Percentiles rank a stretch among this genome's conserved stretches.
Conservation (phyloP, 441 rosid genomes). For the Populus hybrid region DNA sequence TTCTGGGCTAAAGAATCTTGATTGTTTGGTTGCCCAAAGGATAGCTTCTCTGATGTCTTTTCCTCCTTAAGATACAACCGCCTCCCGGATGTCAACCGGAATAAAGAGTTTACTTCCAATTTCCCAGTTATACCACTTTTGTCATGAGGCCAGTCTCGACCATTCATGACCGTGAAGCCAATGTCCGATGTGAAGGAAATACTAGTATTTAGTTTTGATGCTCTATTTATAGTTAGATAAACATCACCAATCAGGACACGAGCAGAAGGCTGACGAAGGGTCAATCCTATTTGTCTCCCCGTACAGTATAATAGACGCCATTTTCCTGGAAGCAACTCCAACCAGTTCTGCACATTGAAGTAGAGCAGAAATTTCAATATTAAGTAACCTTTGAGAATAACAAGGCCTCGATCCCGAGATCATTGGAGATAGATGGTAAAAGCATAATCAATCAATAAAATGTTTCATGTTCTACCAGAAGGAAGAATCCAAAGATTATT, state of each 20-base stretch:
- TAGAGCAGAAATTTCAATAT: neutral
- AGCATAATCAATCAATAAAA: neutral
- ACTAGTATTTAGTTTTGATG: slow-evolving; percentile 33
- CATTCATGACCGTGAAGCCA: slow-evolving; percentile 57
- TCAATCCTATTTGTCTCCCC: slow-evolving; percentile 82
- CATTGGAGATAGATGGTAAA: neutral
- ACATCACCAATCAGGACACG: slow-evolving; percentile 70
- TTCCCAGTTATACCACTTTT: slow-evolving; percentile 59
- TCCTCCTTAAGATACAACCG: slow-evolving; percentile 75
- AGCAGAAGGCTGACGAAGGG: slow-evolving; percentile 71
- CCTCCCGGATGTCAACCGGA: slow-evolving; percentile 57
- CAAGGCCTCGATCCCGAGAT: neutral
- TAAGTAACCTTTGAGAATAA: neutral
- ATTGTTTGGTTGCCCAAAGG: slow-evolving; percentile 41
- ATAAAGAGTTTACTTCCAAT: slow-evolving; percentile 56
- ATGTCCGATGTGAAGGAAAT: slow-evolving; percentile 57
- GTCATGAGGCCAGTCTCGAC: slow-evolving; percentile 73
- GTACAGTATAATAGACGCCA: slow-evolving; percentile 87
- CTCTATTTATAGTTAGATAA: slow-evolving; percentile 45
- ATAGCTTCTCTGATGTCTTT: slow-evolving; percentile 42
- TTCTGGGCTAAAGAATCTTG: slow-evolving; percentile 50
- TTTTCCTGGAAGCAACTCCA: slow-evolving; percentile 81
- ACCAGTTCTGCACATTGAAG: slow-evolving; percentile 58
- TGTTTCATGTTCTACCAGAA: neutral
- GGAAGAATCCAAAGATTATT: neutral